Evolutionary conservation across 1,284 basidiomycete species (phyloP), one percentile per base, ranked within the genome.

Genomic region (Exobasidium cylindrosporum): DNA sequence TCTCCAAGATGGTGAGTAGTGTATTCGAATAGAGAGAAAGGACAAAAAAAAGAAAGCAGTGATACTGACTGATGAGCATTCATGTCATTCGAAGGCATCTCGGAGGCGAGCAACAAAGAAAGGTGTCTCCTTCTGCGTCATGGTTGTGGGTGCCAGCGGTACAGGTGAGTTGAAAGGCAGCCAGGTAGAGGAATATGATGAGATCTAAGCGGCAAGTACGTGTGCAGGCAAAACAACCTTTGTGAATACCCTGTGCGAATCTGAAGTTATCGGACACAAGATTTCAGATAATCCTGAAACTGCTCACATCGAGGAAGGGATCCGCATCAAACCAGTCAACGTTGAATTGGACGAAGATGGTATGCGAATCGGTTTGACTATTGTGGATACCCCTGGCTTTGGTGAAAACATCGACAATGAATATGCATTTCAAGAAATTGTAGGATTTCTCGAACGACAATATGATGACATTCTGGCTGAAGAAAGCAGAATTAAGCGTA

Each of bases 331-430:
- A 83, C 94, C 94, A 31, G 87, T 87, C 81, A 92, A 91, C 81
- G 91, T 97, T 73, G 95, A 99, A 82, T 87, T 99, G 64, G 96
- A 98, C 76, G 95, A 98, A 81, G 96, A 99, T 73, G 96, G 96
- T 47, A 91, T 97, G 69, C 90, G 95, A 72, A 97, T 99, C 79
- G 92, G 94, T 29, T 84, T 99, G 70, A 98, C 96, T 56, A 92
- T 99, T 69, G 94, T 98, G 44, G 96, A 99, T 82, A 98, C 96
- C 0, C 96, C 96, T 61, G 96, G 96, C 54, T 98, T 98, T 74
- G 96, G 95, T 55, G 94, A 97, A 83, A 95, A 95, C 81, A 95
- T 98, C 78, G 92, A 99, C 85, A 98, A 98, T 78, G 94, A 97
- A 83, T 92, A 92, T 81, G 75, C 73, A 62, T 78, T 78, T 66